Evolutionary conservation across 768 basidiomycete genomes (phyloP), one percentile per base, ranked within the genome.

Genomic region (Amanita muscaria): DNA sequence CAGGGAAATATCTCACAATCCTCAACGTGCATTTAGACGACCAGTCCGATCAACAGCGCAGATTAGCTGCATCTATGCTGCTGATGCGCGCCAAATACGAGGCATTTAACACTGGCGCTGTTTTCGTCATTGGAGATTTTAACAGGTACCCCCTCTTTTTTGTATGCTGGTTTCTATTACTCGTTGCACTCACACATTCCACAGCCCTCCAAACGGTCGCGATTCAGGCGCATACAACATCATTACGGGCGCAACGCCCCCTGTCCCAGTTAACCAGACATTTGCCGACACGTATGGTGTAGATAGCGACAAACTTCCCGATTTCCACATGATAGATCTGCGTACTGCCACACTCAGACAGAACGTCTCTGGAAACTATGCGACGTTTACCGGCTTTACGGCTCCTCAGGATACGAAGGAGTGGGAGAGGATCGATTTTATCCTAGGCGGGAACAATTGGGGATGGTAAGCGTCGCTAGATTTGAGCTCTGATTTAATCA

Each of bases 11-110:
- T 10, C 64, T 77, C 45, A 64, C 67, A 2, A 49, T 70, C 7
- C 62, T 78, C 23, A 79, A 77, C 56, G 72, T 73, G 1, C 76
- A 78, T 54, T 57, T 78, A 23, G 77, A 79, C 57, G 64, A 79
- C 45, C 64, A 63, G 38, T 77, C 73, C 15, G 77, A 79, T 41
- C 64, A 50, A 2, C 72, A 77, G 53, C 64, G 77, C 19, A 65
- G 62, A 22, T 61, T 75, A 14, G 75, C 66, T 18, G 77, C 74
- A 3, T 76, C 74, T 4, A 60, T 79, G 53, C 51, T 78, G 15
- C 66, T 77, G 37, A 57, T 61, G 24, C 67, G 77, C 14, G 73
- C 73, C 4, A 62, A 66, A 11, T 74, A 66, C 52, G 77, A 77
- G 52, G 72, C 72, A 2, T 55, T 59, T 22, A 63, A 53, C 11